Evolutionary conservation across 495 filamentous ascomycete species (phyloP).

Genomic region (Talaromyces wortmannii): DNA sequence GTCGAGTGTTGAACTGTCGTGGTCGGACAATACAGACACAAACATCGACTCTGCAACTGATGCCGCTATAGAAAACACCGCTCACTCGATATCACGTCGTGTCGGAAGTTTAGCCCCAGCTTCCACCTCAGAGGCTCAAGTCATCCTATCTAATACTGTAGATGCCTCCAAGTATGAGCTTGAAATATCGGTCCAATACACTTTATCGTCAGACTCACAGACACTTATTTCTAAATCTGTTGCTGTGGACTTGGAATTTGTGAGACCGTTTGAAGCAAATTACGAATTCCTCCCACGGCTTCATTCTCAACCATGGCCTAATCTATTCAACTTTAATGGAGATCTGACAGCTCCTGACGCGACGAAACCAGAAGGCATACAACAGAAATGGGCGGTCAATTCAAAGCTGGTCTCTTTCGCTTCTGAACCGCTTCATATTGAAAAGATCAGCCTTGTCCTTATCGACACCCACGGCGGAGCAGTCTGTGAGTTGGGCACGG

Average conservation of each 20-base stretch:
- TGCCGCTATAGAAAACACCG: slow-evolving; percentile 16
- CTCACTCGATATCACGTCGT: slow-evolving; percentile 27
- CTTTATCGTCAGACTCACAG: slow-evolving; percentile 70
- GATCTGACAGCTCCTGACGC: slow-evolving; percentile 22
- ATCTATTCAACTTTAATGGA: slow-evolving; percentile 59
- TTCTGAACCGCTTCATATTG: slow-evolving; percentile 58
- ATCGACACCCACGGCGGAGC: slow-evolving; percentile 49
- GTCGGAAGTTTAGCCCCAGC: slow-evolving; percentile 45
- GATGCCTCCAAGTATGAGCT: slow-evolving; percentile 60
- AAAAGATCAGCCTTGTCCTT: slow-evolving; percentile 52
- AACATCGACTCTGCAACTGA: slow-evolving; percentile 17
- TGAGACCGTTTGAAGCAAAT: slow-evolving; percentile 80
- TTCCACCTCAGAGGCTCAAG: slow-evolving; percentile 19
- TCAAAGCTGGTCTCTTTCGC: slow-evolving; percentile 72
- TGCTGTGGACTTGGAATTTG: slow-evolving; percentile 58
- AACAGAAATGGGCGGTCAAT: slow-evolving; percentile 72
- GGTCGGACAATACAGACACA: slow-evolving; percentile 19
- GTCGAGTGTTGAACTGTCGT: slow-evolving; percentile 41
- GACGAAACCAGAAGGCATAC: slow-evolving; percentile 51
- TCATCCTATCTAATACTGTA: slow-evolving; percentile 27
- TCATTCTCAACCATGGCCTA: slow-evolving; percentile 76
- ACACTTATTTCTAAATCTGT: slow-evolving; percentile 75
- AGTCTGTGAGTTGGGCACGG: slow-evolving; percentile 34
- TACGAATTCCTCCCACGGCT: slow-evolving; percentile 76
- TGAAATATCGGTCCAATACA: slow-evolving; percentile 66